Conservation (phyloP, 352 stramenopile species). For the Pythium vanterpoolii region DNA sequence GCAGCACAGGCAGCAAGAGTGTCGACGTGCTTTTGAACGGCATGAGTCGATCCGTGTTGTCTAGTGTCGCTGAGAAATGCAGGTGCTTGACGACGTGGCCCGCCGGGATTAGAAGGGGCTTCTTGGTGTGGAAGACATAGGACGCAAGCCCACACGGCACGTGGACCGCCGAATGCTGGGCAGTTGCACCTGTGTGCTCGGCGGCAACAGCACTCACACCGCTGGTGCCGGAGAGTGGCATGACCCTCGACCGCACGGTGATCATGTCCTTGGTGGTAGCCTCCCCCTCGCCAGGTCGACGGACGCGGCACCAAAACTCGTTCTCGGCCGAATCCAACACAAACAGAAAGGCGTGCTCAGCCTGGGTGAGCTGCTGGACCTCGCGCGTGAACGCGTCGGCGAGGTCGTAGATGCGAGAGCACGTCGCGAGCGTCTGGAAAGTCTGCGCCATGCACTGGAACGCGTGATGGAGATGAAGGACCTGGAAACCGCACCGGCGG, state of each 20-base stretch:
- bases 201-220: slow-evolving; percentile 27
- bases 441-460: slow-evolving; percentile 57
- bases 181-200: slow-evolving; percentile 21
- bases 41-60: slow-evolving; percentile 65
- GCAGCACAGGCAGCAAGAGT: slow-evolving; percentile 50
- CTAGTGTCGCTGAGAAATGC: slow-evolving; percentile 45
- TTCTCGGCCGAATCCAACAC: slow-evolving; percentile 68
- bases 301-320: slow-evolving; percentile 74
- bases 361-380: slow-evolving; percentile 39
- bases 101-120: slow-evolving; percentile 50
- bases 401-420: slow-evolving; percentile 58
- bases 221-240: slow-evolving; percentile 18
- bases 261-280: slow-evolving; percentile 22
- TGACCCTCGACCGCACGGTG: slow-evolving; percentile 27
- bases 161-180: slow-evolving; percentile 5
- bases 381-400: slow-evolving; percentile 47
- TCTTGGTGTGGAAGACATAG: slow-evolving; percentile 63
- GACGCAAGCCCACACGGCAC: slow-evolving; percentile 54
- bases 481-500: slow-evolving; percentile 43
- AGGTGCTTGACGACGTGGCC: slow-evolving; percentile 44
- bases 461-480: slow-evolving; percentile 51
- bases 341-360: slow-evolving; percentile 66
- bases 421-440: slow-evolving; percentile 52
- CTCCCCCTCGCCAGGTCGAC: slow-evolving; percentile 13
- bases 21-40: slow-evolving; percentile 53